Percentiles rank a stretch among this genome's conserved stretches.
Conservation (phyloP, 1,284 basidiomycete species). For the Malassezia caprae region DNA sequence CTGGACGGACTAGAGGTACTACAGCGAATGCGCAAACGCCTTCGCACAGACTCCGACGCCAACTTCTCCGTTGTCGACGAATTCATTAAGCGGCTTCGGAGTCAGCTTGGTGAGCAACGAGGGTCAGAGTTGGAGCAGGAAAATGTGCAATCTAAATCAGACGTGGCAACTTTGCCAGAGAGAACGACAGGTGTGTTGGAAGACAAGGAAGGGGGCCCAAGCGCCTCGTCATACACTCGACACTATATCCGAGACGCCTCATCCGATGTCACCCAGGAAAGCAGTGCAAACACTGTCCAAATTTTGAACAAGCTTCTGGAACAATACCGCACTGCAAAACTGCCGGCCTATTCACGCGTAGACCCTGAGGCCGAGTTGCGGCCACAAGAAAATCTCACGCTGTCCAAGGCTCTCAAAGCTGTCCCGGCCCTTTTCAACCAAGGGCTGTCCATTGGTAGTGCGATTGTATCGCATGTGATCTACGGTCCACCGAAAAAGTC, state of each 20-base stretch:
- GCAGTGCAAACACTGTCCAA: conserved; percentile 17
- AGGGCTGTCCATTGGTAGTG: conserved; percentile 41
- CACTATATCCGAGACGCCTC: conserved; percentile 16
- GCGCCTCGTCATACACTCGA: background rate
- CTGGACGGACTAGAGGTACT: background rate
- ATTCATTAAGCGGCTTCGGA: conserved; percentile 2
- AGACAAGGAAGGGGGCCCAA: background rate
- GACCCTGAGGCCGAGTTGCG: conserved; percentile 28
- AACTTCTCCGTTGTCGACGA: background rate
- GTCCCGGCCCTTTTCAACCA: conserved; percentile 43
- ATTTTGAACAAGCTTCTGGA: conserved; percentile 37
- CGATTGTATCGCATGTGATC: conserved; percentile 43
- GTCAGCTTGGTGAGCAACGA: background rate
- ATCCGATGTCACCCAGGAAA: background rate
- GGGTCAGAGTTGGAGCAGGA: background rate
- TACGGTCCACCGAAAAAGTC: conserved; percentile 68
- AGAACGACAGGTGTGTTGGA: background rate
- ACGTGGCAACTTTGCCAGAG: background rate
- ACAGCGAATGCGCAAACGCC: background rate
- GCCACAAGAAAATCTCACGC: conserved; percentile 26
- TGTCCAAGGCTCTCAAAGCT: conserved; percentile 40
- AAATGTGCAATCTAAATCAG: background rate
- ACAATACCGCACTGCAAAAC: conserved; percentile 31
- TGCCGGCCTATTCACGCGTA: conserved; percentile 37
- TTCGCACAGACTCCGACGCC: background rate